These are phyloP conservation scores for Obelidium mucronatum DNA, from an alignment of 192 early-diverging fungal species.

Conservation along the genomic window DNA sequence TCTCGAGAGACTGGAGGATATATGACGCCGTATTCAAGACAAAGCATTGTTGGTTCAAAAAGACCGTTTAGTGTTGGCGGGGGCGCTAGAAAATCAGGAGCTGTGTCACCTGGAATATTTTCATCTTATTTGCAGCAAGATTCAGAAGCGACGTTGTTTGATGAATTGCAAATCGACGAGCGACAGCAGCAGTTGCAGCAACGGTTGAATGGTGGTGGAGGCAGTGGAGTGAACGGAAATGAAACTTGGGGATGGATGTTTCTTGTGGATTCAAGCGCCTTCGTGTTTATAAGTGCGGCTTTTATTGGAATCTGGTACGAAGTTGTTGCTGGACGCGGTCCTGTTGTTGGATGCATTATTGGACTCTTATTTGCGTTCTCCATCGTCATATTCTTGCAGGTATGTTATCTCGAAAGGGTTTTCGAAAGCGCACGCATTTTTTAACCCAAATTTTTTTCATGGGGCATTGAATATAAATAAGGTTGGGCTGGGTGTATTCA, in stretches of 20 bases:
- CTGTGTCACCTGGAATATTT: constrained; percentile 13
- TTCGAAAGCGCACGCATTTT: too few relatives aligned
- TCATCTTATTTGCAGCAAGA: not conserved
- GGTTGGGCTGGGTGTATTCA: constrained; percentile 22
- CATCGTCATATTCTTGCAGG: constrained; percentile 20
- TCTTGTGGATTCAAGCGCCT: constrained; percentile 2
- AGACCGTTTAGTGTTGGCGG: too few relatives aligned
- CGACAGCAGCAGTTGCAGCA: not conserved
- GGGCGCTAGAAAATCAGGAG: too few relatives aligned
- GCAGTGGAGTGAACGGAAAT: not conserved
- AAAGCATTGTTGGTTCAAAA: too few relatives aligned
- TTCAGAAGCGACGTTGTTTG: not conserved
- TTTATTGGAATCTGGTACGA: constrained; percentile 21
- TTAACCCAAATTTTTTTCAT: not conserved
- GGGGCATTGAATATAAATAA: not conserved
- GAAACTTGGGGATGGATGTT: constrained; percentile 14
- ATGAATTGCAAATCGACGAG: not conserved
- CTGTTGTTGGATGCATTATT: not conserved
- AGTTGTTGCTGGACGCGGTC: constrained; percentile 21
- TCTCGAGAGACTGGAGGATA: not conserved
- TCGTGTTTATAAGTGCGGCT: not conserved
- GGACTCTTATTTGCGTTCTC: constrained; percentile 15
- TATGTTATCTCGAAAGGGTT: not conserved
- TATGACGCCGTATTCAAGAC: not conserved
- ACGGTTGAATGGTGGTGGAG: too few relatives aligned